Conservation (phyloP, 139 green algal species). For the Tetraselmis striata region DNA sequence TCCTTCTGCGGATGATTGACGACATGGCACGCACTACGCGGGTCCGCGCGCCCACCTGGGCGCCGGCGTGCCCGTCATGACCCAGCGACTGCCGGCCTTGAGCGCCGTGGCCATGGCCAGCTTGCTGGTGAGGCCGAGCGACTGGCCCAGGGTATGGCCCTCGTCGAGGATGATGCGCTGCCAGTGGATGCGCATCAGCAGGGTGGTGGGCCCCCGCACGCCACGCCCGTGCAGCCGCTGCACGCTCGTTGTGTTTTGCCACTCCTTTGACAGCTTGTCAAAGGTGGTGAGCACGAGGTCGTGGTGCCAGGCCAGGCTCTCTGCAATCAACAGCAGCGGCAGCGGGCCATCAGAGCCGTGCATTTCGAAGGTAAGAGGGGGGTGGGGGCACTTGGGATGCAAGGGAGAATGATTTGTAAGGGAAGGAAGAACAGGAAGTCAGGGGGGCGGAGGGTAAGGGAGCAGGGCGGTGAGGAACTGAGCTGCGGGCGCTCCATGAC, state of each 20-base stretch:
- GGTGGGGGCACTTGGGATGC: too few species aligned
- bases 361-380: too few species aligned
- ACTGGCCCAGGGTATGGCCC: slow-evolving; percentile 75
- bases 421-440: too few species aligned
- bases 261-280: slow-evolving; percentile 46
- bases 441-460: too few species aligned
- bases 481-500: too few species aligned
- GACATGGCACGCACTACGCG: too few species aligned
- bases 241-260: slow-evolving; percentile 22
- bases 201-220: background rate
- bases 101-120: slow-evolving; percentile 64
- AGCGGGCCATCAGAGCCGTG: too few species aligned
- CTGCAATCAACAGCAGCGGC: too few species aligned
- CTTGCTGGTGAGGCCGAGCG: slow-evolving; percentile 73
- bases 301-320: slow-evolving; percentile 68
- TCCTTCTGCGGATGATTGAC: too few species aligned
- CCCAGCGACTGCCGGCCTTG: slow-evolving; percentile 73
- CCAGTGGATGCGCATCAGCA: slow-evolving; percentile 77
- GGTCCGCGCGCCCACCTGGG: slow-evolving; percentile 20
- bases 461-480: too few species aligned
- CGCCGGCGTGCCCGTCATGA: slow-evolving; percentile 86
- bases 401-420: too few species aligned
- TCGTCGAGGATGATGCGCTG: slow-evolving; percentile 89
- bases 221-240: background rate
- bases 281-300: slow-evolving; percentile 74